phyloP scores from a whole-genome alignment of 2,329 filamentous ascomycete species.

The Emmonsiellopsis sp. region DNA sequence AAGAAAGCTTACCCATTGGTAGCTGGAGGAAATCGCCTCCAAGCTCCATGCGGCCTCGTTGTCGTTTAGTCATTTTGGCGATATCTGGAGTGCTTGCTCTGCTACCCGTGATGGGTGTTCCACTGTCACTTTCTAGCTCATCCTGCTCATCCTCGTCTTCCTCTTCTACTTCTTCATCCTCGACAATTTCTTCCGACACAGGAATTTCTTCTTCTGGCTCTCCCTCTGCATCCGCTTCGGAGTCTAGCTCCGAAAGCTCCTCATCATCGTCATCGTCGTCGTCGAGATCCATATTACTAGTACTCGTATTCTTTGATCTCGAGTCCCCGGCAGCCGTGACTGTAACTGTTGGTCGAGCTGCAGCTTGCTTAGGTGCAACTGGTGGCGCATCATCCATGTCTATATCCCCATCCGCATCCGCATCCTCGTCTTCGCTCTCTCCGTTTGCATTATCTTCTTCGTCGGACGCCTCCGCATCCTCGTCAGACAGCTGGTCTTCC shows the following conservation, averaged over 20 bases:
- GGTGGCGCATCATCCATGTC: constrained; percentile 39
- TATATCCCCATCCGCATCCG: constrained; percentile 24
- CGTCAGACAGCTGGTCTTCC: constrained; percentile 16
- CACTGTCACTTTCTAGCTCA: constrained; percentile 33
- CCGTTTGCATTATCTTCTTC: constrained; percentile 14
- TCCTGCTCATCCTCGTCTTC: constrained; percentile 33
- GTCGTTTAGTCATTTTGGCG: constrained; percentile 58
- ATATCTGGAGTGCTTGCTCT: constrained; percentile 52
- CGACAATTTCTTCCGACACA: constrained; percentile 26
- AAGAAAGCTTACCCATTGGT: constrained; percentile 41
- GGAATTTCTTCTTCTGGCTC: constrained; percentile 42
- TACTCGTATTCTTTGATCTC: constrained; percentile 35
- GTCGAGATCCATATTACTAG: constrained; percentile 37
- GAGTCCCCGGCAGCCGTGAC: constrained; percentile 26
- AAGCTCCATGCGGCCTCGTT: constrained; percentile 51
- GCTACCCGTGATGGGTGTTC: constrained; percentile 40
- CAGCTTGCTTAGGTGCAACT: constrained; percentile 28
- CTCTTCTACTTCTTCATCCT: constrained; percentile 29
- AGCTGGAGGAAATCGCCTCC: constrained; percentile 42
- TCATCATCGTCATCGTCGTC: constrained; percentile 45
- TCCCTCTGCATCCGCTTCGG: constrained; percentile 37
- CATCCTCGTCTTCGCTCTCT: constrained; percentile 22
- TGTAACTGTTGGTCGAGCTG: constrained; percentile 25
- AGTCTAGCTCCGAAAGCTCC: constrained; percentile 35
- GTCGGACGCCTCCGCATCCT: constrained; percentile 23